Evolutionary conservation across 73 alveolate genomes (phyloP).

Genomic region (Paramecium tetraurelia): DNA sequence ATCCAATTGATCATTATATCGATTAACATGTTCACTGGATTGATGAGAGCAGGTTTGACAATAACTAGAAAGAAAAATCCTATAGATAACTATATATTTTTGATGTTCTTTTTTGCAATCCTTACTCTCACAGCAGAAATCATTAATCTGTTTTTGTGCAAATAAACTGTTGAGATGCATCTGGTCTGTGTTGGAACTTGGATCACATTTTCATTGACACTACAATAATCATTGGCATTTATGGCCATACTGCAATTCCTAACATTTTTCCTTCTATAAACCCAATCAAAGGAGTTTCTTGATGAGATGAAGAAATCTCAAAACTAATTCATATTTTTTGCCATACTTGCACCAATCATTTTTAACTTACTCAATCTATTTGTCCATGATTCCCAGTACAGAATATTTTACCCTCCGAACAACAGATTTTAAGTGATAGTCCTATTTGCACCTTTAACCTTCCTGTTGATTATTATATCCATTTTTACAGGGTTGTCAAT

Average conservation of each 20-base stretch:
- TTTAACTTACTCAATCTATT: background rate
- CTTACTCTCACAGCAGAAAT: background rate
- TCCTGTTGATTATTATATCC: background rate
- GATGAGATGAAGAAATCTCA: background rate
- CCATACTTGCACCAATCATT: background rate
- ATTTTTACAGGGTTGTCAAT: background rate
- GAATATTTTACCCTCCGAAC: conserved; percentile 8
- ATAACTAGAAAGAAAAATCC: background rate
- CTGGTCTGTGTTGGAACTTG: background rate
- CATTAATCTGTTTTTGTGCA: background rate
- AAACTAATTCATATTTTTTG: background rate
- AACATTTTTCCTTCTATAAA: background rate
- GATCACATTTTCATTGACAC: background rate
- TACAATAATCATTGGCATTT: background rate
- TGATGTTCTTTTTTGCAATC: background rate
- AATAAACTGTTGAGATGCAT: background rate
- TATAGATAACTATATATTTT: background rate
- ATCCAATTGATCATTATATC: background rate
- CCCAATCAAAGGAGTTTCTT: background rate
- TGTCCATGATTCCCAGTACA: background rate
- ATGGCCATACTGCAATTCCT: background rate
- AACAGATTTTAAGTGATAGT: conserved; percentile 33
- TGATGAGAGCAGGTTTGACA: background rate
- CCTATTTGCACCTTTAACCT: background rate
- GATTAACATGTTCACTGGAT: background rate